Evolutionary conservation across 805 yeast genomes (phyloP).

Genomic region (Groenewaldozyma tartarivorans): DNA sequence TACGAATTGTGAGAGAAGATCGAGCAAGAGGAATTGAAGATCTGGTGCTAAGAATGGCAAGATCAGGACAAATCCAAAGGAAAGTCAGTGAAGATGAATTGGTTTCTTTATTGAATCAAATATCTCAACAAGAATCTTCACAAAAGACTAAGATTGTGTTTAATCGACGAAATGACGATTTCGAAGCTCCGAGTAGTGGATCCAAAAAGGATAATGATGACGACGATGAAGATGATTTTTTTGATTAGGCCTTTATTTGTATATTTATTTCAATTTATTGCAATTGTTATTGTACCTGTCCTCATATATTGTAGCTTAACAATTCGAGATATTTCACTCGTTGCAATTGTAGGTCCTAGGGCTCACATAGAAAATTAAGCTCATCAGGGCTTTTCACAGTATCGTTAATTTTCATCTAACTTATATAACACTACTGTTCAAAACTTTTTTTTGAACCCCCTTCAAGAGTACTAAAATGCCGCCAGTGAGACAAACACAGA

Average conservation of each 20-base stretch:
- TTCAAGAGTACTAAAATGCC: slow-evolving; percentile 21
- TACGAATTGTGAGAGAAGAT: slow-evolving; percentile 82
- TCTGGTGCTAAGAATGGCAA: slow-evolving; percentile 59
- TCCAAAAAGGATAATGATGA: slow-evolving; percentile 27
- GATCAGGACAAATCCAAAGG: slow-evolving; percentile 64
- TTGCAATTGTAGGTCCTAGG: no score
- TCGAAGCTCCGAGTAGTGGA: slow-evolving; percentile 30
- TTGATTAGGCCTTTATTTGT: no score
- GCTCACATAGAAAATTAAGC: no score
- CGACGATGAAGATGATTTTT: slow-evolving; percentile 31
- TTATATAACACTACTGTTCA: no score
- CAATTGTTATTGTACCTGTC: no score
- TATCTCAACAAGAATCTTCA: slow-evolving; percentile 60
- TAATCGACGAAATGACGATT: slow-evolving; percentile 29
- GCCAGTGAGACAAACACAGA: slow-evolving; percentile 16
- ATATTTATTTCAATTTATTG: no score
- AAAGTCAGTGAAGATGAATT: slow-evolving; percentile 76
- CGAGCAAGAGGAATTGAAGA: slow-evolving; percentile 79
- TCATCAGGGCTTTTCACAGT: no score
- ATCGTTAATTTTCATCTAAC: no score
- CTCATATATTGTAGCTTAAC: no score
- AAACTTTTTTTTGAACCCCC: neutral
- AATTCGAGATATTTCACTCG: no score
- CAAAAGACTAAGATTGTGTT: slow-evolving; percentile 58
- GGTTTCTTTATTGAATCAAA: slow-evolving; percentile 72